phyloP scores from a whole-genome alignment of 148 eudicot species.

The Rhododendron simsii region DNA sequence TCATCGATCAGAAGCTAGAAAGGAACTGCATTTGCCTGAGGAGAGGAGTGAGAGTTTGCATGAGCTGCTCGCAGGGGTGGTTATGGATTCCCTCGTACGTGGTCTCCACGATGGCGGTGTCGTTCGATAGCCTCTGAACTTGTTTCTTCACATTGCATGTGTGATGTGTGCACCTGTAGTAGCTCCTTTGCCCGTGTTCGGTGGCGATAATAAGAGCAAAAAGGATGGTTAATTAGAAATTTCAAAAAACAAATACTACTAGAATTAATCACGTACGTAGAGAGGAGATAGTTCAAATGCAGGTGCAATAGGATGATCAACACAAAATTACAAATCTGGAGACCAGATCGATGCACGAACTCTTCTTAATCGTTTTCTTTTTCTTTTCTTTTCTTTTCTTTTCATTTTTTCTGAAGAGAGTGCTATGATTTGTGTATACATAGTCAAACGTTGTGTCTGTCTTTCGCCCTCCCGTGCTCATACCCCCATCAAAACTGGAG shows the following conservation, averaged over 20 bases:
- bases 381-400: no score
- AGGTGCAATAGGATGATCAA: background rate
- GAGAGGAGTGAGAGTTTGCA: constrained; percentile 70
- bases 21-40: constrained; percentile 60
- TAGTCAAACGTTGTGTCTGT: no score
- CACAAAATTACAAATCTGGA: no score
- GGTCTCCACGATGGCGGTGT: constrained; percentile 51
- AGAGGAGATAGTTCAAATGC: no score
- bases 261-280: no score
- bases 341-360: no score
- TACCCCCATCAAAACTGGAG: no score
- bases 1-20: constrained; percentile 27
- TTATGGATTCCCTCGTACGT: constrained; percentile 76
- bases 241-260: background rate
- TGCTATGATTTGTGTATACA: no score
- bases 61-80: constrained; percentile 64
- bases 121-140: constrained; percentile 58
- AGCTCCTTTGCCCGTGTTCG: constrained; percentile 37
- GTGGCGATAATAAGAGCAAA: background rate
- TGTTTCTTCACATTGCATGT: constrained; percentile 87
- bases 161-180: constrained; percentile 66
- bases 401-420: no score
- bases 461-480: no score
- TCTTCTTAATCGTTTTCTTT: no score
- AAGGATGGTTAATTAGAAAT: background rate